A percentile compares a stretch with the other conserved stretches of the same genome.
These are phyloP conservation scores for Globisporangium lucens DNA, from an alignment of 352 stramenopile species.

Conservation along the genomic window DNA sequence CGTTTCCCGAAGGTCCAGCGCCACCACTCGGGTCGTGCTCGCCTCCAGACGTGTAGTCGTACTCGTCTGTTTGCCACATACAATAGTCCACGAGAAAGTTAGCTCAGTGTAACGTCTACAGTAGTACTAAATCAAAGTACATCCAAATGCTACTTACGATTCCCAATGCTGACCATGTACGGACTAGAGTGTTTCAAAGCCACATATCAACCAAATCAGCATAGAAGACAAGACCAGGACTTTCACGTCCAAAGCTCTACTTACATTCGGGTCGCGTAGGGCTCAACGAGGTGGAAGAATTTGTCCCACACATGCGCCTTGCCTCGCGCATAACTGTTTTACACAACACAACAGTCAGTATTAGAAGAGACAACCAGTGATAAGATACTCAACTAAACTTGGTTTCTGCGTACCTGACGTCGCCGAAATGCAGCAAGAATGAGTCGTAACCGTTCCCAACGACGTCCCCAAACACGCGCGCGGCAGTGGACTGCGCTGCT, in stretches of 20 bases:
- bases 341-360: background rate
- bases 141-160: slow-evolving; percentile 35
- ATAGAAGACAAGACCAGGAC: background rate
- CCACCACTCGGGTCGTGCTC: slow-evolving; percentile 54
- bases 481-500: slow-evolving; percentile 54
- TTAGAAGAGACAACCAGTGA: background rate
- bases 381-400: background rate
- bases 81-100: background rate
- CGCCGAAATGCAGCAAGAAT: slow-evolving; percentile 75
- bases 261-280: slow-evolving; percentile 60
- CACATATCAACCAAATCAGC: slow-evolving; percentile 1
- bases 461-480: slow-evolving; percentile 56
- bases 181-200: slow-evolving; percentile 26
- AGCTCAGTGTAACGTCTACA: background rate
- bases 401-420: slow-evolving; percentile 56
- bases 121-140: background rate
- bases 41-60: slow-evolving; percentile 57
- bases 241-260: background rate
- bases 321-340: slow-evolving; percentile 56
- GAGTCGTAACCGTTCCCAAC: slow-evolving; percentile 48
- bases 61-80: slow-evolving; percentile 33
- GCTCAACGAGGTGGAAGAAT: slow-evolving; percentile 73
- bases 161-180: slow-evolving; percentile 80
- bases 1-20: slow-evolving; percentile 32
- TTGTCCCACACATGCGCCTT: slow-evolving; percentile 62